Conservation (phyloP, 2,329 filamentous ascomycete genomes). For the Xylaria sp. region DNA sequence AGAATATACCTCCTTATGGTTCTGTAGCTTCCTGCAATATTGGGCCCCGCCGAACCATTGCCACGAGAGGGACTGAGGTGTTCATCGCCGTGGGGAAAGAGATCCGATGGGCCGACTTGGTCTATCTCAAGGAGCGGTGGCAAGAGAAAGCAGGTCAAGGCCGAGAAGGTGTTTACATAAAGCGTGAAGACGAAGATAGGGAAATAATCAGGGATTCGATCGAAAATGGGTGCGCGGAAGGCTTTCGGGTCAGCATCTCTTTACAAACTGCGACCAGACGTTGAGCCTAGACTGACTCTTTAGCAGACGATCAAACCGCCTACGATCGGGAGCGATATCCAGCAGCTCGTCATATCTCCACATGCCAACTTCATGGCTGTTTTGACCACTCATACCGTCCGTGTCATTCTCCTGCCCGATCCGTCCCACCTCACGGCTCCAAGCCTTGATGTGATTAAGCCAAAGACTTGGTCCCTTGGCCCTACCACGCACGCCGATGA, state of each 20-base stretch:
- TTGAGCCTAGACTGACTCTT: constrained; percentile 27
- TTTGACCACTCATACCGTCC: constrained; percentile 86
- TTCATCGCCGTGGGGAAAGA: constrained; percentile 91
- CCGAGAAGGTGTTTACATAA: constrained; percentile 55
- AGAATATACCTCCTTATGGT: constrained; percentile 52
- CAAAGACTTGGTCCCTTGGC: constrained; percentile 91
- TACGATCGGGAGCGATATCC: constrained; percentile 82
- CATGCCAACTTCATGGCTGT: constrained; percentile 85
- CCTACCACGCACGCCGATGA: constrained; percentile 92
- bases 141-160: constrained; percentile 54
- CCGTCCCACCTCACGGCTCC: constrained; percentile 77
- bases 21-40: constrained; percentile 51
- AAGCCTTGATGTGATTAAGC: constrained; percentile 75
- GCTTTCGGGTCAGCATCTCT: constrained; percentile 58
- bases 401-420: constrained; percentile 87
- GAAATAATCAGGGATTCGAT: constrained; percentile 48
- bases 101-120: constrained; percentile 90
- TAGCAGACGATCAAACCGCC: constrained; percentile 77
- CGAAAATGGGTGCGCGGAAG: constrained; percentile 51
- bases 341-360: constrained; percentile 86
- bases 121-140: constrained; percentile 76
- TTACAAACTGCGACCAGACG: constrained; percentile 3
- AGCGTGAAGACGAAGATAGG: constrained; percentile 58
- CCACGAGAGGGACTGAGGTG: constrained; percentile 83
- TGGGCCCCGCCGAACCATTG: constrained; percentile 75